Evolutionary conservation across 148 eudicot species (phyloP), one percentile per base, ranked within the genome.

Genomic region (Selenicereus undatus): DNA sequence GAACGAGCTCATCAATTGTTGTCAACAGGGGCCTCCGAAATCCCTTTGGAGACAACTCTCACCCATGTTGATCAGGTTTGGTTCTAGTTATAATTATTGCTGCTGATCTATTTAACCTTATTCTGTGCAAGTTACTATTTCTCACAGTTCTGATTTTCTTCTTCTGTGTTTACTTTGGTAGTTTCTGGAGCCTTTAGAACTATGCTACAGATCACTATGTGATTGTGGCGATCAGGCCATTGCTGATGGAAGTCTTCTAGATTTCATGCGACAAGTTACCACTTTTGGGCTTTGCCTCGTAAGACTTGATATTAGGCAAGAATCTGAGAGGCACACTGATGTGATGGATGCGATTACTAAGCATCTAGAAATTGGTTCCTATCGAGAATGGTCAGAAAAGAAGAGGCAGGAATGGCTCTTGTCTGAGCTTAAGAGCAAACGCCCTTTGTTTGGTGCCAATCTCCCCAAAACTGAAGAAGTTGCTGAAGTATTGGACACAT

Each of bases 231-330:
- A 93, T 80, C 90, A 87, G 43, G 84, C 93, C 45, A 89, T 94
- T 82, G 98, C 98, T 45, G 95, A 94, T 81, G 97, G 98, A 82
- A 94, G 92, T 85, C 98, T 94, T 77, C 97, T 94, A 79, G 98
- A 94, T 88, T 94, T 93, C 79, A 84, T 94, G 86, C 77, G 95
- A 72, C 98, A 94, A 89, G 97, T 94, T 48, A 89, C 98, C n/a
- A 94, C 98, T 12, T 94, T 94, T 58, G 97, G 98, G 64, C 95
- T 94, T 76, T 93, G 93, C 17, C 94, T 94, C 70, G 98, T 94
- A 74, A 88, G 89, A 78, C 98, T 94, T 77, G 95, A 94, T 84
- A 93, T 94, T 26, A 85, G 98, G 81, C 98, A 94, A 84, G 98
- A 94, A 79, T 93, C 98, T 18, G 97, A 94, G 3, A 81, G 93